These are phyloP conservation scores for Penicillium olsonii DNA, from an alignment of 2,329 filamentous ascomycete species.

Conservation along the genomic window DNA sequence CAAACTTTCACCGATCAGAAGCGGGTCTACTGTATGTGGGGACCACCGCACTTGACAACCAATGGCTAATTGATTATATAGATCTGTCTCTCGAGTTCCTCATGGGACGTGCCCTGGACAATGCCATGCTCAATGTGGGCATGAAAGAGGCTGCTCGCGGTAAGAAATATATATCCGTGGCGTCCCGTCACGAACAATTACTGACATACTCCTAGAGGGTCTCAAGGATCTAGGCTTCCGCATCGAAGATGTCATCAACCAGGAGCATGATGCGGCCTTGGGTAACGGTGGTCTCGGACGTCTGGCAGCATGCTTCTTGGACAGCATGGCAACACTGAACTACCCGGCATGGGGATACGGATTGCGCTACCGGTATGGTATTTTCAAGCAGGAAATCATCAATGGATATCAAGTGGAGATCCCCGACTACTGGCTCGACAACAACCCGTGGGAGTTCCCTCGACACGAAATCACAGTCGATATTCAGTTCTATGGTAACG, in stretches of 20 bases:
- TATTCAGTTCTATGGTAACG: constrained; percentile 92
- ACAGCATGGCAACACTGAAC: constrained; percentile 91
- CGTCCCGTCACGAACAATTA: constrained; percentile 6
- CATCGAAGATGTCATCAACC: constrained; percentile 90
- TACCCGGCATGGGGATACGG: constrained; percentile 98
- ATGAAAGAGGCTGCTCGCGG: constrained; percentile 81
- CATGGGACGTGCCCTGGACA: constrained; percentile 95
- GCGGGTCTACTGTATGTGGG: constrained; percentile 77
- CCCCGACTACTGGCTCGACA: constrained; percentile 98
- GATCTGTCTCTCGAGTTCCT: constrained; percentile 94
- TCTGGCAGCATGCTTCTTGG: constrained; percentile 93
- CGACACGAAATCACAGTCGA: constrained; percentile 94
- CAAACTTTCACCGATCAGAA: constrained; percentile 91
- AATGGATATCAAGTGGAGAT: constrained; percentile 98
- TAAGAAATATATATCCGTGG: constrained; percentile 53
- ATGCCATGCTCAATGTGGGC: constrained; percentile 96
- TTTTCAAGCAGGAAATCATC: constrained; percentile 99
- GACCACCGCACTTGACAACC: not conserved
- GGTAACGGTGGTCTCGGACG: constrained; percentile 95
- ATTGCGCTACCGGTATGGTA: constrained; percentile 90
- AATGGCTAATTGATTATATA: constrained; percentile 29
- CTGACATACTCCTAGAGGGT: constrained; percentile 61
- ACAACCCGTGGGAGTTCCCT: constrained; percentile 99
- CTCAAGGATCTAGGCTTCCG: constrained; percentile 89
- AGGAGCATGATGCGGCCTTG: constrained; percentile 94